Evolutionary conservation across 2,329 filamentous ascomycete species (phyloP), one percentile per base, ranked within the genome.

Genomic region (Aaosphaeria pasadenensis): DNA sequence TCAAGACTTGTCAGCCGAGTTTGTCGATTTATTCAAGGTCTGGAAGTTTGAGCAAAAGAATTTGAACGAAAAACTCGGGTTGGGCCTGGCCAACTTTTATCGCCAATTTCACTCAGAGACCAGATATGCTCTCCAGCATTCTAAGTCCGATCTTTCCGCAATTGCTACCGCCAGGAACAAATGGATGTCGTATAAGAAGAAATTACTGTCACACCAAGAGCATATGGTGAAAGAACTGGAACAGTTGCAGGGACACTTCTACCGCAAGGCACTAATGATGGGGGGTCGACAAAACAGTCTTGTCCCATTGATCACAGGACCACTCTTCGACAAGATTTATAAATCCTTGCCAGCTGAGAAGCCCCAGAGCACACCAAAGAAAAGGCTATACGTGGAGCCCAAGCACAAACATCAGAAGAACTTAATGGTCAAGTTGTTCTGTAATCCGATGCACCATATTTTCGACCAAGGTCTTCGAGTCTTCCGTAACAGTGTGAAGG

Each of bases 151-250:
- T 35, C 13, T 62, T 11, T 40, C 50, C 6, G 54, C 53, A 0
- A 49, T 56, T 3, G 55, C 60, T 28, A 56, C 51, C 30, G 49
- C 59, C 0, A 59, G 57, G 45, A 45, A 31, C 7, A 55, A 54
- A 31, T 60, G 51, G 52, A 28, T 2, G 0, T 42, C 43, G 3
- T 17, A 47, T 6, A 47, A 38, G 1, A 33, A 40, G 4, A 40
- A 36, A 5, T 17, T 59, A 24, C 30, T 45, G 9, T 36, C 46
- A 5, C 57, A 53, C 42, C 7, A 52, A n/a, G 28, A 31, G 11
- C 11, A 5, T 2, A 29, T 59, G 36, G 47, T 56, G 46, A 36
- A 52, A 11, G 17, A 50, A 29, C 29, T 57, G 6, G 24, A 36
- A n/a, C 35, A 45, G 9, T 30, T 30, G 3, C 32, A 35, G n/a